phyloP scores from a whole-genome alignment of 192 early-diverging fungal species.

The Phlyctochytrium arcticum region DNA sequence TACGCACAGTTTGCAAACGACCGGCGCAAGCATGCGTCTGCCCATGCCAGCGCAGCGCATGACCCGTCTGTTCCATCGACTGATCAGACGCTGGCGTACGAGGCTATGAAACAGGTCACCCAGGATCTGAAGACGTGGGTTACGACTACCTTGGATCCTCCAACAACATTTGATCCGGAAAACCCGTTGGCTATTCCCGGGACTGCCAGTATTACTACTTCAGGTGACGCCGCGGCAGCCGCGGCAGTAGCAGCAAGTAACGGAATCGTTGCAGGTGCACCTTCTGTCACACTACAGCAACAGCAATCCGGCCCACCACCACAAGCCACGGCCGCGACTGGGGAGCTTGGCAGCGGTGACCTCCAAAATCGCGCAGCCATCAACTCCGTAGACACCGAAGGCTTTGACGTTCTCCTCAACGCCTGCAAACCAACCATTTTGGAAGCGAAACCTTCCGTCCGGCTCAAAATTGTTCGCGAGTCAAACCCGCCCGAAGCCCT shows the following conservation, averaged over 20 bases:
- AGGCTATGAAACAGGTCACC: conserved; percentile 3
- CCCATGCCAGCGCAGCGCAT: no score
- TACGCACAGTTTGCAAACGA: neutral
- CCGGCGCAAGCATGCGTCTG: neutral
- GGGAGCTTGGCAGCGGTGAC: neutral
- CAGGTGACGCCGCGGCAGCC: no score
- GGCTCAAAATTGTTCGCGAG: conserved; percentile 39
- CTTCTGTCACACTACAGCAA: neutral
- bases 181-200: no score
- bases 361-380: no score
- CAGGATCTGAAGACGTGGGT: conserved; percentile 26
- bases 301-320: no score
- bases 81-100: neutral
- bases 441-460: conserved; percentile 33
- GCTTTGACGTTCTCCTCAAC: conserved; percentile 41
- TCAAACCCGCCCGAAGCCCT: conserved; percentile 30
- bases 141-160: conserved; percentile 7
- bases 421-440: conserved; percentile 43
- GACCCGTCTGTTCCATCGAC: neutral
- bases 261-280: no score
- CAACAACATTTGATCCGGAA: conserved; percentile 1
- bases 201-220: no score
- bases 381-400: conserved; percentile 14
- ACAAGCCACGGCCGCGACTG: neutral
- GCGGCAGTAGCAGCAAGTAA: no score